Conservation (phyloP, 2,329 filamentous ascomycete genomes). For the Pezicula neosporulosa region DNA sequence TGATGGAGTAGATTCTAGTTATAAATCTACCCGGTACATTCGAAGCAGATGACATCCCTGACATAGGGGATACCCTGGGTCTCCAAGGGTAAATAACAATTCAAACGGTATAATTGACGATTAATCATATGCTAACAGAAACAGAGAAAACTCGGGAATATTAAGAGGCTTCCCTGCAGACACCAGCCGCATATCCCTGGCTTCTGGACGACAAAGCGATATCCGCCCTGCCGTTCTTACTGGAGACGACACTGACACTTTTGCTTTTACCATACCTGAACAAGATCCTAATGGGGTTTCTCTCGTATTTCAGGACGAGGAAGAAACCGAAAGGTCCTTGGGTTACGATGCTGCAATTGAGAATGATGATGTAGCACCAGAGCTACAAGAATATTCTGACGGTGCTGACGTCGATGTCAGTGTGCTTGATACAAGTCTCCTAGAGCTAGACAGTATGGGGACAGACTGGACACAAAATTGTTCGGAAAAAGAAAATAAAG, state of each 20-base stretch:
- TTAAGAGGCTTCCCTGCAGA: conserved; percentile 13
- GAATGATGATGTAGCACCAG: conserved; percentile 18
- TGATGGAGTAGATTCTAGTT: conserved; percentile 24
- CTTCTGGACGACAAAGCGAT: conserved; percentile 23
- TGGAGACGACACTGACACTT: conserved; percentile 28
- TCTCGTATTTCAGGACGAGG: conserved; percentile 17
- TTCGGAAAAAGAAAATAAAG: conserved; percentile 48
- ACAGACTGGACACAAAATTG: conserved; percentile 15
- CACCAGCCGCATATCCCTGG: conserved; percentile 12
- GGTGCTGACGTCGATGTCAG: conserved; percentile 7
- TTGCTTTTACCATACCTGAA: conserved; percentile 27
- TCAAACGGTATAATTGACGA: background rate
- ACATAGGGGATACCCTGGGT: conserved; percentile 10
- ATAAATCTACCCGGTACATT: conserved; percentile 17
- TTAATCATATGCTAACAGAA: conserved; percentile 4
- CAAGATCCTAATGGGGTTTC: conserved; percentile 5
- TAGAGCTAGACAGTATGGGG: conserved; percentile 5
- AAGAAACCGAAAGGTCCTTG: conserved; percentile 20
- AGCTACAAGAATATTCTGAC: background rate
- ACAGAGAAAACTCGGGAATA: conserved; percentile 20
- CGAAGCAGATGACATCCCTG: conserved; percentile 15
- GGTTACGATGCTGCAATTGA: conserved; percentile 19
- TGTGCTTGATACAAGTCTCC: conserved; percentile 14
- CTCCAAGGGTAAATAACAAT: conserved; percentile 13
- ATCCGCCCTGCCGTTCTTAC: conserved; percentile 20